Evolutionary conservation across 2,329 filamentous ascomycete species (phyloP).

Genomic region (Diplodia sapinea): DNA sequence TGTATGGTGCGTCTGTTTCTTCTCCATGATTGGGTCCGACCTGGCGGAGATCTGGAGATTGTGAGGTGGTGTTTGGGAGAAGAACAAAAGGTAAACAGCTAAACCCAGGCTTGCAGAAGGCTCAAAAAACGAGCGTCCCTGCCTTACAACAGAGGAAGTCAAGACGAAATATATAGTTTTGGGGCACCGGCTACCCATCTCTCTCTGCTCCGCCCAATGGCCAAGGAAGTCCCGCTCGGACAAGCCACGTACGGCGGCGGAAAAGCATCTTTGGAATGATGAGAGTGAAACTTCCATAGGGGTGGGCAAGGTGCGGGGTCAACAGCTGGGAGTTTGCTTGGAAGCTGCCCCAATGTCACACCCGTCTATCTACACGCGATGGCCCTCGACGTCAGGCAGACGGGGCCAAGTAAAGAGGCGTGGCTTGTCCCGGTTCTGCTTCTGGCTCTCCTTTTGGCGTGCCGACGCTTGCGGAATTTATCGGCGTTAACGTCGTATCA

Average conservation of each 20-base stretch:
- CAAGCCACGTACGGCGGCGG: slow-evolving; percentile 10
- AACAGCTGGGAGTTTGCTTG: slow-evolving; percentile 21
- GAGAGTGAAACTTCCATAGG: background rate
- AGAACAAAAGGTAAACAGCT: background rate
- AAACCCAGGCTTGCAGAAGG: slow-evolving; percentile 12
- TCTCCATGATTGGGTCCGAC: slow-evolving; percentile 18
- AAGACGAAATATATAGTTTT: slow-evolving; percentile 23
- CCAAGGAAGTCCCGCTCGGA: background rate
- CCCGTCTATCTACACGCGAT: background rate
- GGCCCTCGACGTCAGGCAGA: slow-evolving; percentile 3
- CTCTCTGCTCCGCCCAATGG: background rate
- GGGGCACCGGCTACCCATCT: background rate
- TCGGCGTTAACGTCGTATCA: slow-evolving; percentile 13
- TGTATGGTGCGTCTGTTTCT: background rate
- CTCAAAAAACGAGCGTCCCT: slow-evolving; percentile 7
- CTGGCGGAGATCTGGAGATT: background rate
- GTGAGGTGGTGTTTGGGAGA: background rate
- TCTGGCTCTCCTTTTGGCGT: slow-evolving; percentile 7
- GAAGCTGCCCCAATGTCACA: background rate
- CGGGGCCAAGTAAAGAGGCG: slow-evolving; percentile 25
- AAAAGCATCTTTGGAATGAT: slow-evolving; percentile 1
- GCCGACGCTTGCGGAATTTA: slow-evolving; percentile 18
- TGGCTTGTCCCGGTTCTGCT: slow-evolving; percentile 17
- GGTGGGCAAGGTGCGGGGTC: slow-evolving; percentile 20
- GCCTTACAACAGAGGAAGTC: background rate